A percentile compares a stretch with the other conserved stretches of the same genome.
Evolutionary conservation across 306 rosid species (phyloP).

Genomic region (Acmispon strigosus): DNA sequence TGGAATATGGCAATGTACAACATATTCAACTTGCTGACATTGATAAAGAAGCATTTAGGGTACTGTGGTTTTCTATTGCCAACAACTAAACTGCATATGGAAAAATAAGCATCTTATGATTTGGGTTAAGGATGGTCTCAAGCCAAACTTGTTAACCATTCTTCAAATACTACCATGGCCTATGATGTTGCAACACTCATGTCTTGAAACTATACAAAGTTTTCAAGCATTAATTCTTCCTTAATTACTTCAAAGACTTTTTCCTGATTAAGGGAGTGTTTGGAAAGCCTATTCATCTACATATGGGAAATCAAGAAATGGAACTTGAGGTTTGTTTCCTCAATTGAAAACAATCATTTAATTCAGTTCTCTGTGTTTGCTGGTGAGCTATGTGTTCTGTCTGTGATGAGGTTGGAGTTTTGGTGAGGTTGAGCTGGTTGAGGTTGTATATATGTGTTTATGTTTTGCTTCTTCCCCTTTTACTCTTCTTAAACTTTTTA

Average conservation of each 20-base stretch:
- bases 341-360: constrained; percentile 40
- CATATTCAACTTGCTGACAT: too few species aligned
- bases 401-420: too few species aligned
- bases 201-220: neutral
- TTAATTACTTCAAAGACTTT: neutral
- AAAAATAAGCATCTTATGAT: neutral
- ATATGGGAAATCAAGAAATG: neutral
- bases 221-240: neutral
- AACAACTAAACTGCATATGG: neutral
- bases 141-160: neutral
- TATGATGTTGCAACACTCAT: neutral
- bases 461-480: too few species aligned
- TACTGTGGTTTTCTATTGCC: constrained; percentile 26
- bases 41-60: constrained; percentile 99
- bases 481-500: too few species aligned
- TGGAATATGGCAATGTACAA: too few species aligned
- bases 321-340: constrained; percentile 10
- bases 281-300: neutral
- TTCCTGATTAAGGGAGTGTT: neutral
- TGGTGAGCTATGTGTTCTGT: too few species aligned
- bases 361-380: constrained; percentile 49
- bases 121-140: neutral
- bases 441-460: too few species aligned
- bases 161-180: neutral
- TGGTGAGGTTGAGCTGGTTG: too few species aligned